Evolutionary conservation across 2,329 filamentous ascomycete genomes (phyloP), one percentile per base, ranked within the genome.

Genomic region (Penicillium polonicum): DNA sequence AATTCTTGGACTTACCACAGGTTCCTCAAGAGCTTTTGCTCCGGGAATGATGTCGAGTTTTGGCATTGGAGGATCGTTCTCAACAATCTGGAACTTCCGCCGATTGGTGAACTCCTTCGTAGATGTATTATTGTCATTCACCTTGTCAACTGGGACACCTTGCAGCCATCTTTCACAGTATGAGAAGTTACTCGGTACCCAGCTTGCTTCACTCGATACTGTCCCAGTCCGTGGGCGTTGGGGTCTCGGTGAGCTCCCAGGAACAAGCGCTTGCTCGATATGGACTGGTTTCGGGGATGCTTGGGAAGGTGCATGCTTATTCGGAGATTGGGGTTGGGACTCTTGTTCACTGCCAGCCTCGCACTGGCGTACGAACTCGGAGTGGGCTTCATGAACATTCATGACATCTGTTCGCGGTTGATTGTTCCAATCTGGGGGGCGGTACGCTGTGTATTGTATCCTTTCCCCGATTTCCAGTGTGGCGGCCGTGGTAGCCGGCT

Each of bases 151-250:
- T 2, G 72, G 73, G 5, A 75, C 73, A 9, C 69, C 65, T 53
- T 76, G 72, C 15, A 76, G 68, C 73, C 73, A 76, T 42, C 64
- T 68, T 50, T 75, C 69, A 57, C 69, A 76, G 51, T 75, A 73
- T 3, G 72, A 72, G 27, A 76, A 64, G 31, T 70, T 73, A 53
- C 66, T 72, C 1, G 73, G 70, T 19, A 71, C 65, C 73, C 73
- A 75, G 60, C 73, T 75, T 9, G 71, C 68, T 55, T 72, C 70
- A 48, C 72, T 76, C 5, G 73, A 75, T 15, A 71, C 67, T 8
- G 73, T 75, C 7, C 59, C 68, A 8, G 72, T 70, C 48, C 73
- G 68, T 13, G 67, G 66, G 42, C 73, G 63, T 56, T 72, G 68
- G 23, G 62, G 65, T 60, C 35, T 63, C 25, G 56, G 64, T n/a